Base-by-base conservation (phyloP, 306 rosid genomes). In the Cicer judaicum region DNA sequence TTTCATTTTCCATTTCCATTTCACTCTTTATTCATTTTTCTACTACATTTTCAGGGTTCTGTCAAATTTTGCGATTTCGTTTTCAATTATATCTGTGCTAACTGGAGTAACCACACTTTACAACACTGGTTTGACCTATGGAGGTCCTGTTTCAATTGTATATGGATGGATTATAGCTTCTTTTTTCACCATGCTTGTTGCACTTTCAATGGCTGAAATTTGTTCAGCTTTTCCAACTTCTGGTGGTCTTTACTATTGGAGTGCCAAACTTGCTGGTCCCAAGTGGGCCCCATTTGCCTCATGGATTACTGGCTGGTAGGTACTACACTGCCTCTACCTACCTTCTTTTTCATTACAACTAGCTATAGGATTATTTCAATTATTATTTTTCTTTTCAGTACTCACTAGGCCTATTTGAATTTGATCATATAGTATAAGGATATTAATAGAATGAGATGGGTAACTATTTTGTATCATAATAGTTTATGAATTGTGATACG, bases 161-260 rank as follows among this genome's bases (percentile, higher is more conserved):
- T 94, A 94, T 75, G 98, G 98, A 6, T 94, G 98, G 98, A 46
- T 89, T 16, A 6, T 94, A 1, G 97, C 93, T 52, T 88, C 92
- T 24, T 10, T 7, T 68, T 92, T 92, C 84, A 94, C 99, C 79
- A 87, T 92, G 93, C 1, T 85, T 64, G 99, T 94, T 79, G 99
- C 96, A 8, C 81, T 81, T 6, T 89, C 99, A 19, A 94, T 94
- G 97, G 96, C 96, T 64, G 97, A 94, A 85, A 94, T 94, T 72
- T 94, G 99, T 82, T 94, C 99, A 0, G 84, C 99, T 40, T 94
- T 81, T 46, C 99, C 98, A 10, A 94, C 98, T 66, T 94, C 98
- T 61, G 98, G 97, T 46, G 98, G 98, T 19, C 93, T 94, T 62
- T 94, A 94, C 73, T 94, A 90, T 77, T 94, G 98, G 98, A 92